Conservation (phyloP, 148 eudicot species). For the Rhododendron williamsianum region DNA sequence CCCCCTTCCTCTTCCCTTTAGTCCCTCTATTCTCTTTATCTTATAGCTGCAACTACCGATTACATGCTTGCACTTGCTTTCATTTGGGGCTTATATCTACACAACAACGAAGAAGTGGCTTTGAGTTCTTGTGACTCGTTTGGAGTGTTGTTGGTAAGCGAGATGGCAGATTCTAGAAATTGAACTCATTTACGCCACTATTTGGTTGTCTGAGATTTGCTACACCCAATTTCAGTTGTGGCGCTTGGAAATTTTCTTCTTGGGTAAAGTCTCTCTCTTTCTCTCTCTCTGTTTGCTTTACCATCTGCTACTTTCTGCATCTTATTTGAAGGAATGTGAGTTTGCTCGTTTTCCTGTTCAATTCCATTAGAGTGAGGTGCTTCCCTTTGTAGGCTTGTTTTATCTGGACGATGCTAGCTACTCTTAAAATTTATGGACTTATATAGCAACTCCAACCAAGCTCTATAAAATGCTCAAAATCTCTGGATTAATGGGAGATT, state of each 20-base stretch:
- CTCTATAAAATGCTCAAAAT: no score
- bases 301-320: not conserved
- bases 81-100: not conserved
- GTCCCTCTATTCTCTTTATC: not conserved
- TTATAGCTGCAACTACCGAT: not conserved
- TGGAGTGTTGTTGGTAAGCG: not conserved
- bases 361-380: not conserved
- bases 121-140: not conserved
- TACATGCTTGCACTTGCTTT: not conserved
- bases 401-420: not conserved
- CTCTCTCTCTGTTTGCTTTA: not conserved
- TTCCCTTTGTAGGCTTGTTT: not conserved
- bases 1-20: not conserved
- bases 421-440: no score
- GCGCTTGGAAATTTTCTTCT: not conserved
- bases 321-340: not conserved
- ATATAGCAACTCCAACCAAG: no score
- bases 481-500: no score
- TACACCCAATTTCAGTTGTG: not conserved
- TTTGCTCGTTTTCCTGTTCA: not conserved
- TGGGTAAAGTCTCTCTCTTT: not conserved
- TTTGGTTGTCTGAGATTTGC: not conserved
- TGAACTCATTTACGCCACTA: not conserved
- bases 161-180: not conserved
- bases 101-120: not conserved